Evolutionary conservation across 306 rosid species (phyloP), one percentile per base, ranked within the genome.

Genomic region (Amphicarpaea edgeworthii): DNA sequence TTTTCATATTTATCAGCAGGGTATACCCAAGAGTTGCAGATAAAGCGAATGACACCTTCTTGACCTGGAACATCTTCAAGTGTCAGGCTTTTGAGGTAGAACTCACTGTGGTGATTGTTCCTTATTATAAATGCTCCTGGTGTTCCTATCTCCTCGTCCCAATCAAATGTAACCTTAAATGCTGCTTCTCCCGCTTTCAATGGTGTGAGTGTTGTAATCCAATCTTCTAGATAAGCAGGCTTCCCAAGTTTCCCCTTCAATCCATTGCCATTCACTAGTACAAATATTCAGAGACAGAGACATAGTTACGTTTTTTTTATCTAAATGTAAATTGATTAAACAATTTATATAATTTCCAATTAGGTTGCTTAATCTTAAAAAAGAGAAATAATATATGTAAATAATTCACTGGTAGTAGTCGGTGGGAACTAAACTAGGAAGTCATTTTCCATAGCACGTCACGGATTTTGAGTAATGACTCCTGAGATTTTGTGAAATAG

Each of bases 1-100:
- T 74, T 86, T 34, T 79, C 42, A 68, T 93, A 89, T 79, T 86
- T 83, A 8, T 85, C 45, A 8, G 86, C 72, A 47, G 96, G 96
- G 73, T 91, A 93, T 3, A 93, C 81, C 97, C 98, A 93, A 3
- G 98, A 93, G 83, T 89, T 91, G 88, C 98, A 93, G 19, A 79
- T 77, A 42, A 91, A 93, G 80, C 83, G 92, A 79, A 93, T 68
- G 45, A 20, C 60, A 24, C 90, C 93, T 41, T 84, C 93, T 41
- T 84, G 83, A 21, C 86, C 93, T 1, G 98, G 98, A 66, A 90
- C 93, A 68, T 82, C 55, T 50, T 89, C 87, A 5, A 93, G 92
- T 17, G 93, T 89, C 10, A 93, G 73, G 66, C 77, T 80, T 83
- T 51, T 87, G 26, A 93, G 85, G 72, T 80, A 91, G 76, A 93